Percentiles rank a stretch among this genome's conserved stretches.
phyloP scores from a whole-genome alignment of 306 rosid species.

The Rosa chinensis region DNA sequence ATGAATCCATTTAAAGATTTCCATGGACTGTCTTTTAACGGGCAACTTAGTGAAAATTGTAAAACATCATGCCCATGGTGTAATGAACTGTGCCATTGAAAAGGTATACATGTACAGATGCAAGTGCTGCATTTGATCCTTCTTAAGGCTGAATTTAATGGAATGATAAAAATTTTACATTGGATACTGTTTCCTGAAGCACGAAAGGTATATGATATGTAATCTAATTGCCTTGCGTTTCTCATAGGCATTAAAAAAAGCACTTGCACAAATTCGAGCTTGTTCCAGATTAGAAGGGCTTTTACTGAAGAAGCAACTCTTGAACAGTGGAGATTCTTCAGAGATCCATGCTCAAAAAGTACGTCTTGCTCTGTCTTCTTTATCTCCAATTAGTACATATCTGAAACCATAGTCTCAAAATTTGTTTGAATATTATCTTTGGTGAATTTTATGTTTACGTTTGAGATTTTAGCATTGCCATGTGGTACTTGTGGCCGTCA shows the following conservation, averaged over 20 bases:
- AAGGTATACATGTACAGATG: neutral
- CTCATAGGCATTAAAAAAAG: slow-evolving; percentile 74
- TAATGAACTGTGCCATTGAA: neutral
- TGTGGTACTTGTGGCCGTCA: neutral
- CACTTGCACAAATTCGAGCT: slow-evolving; percentile 76
- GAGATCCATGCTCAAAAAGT: slow-evolving; percentile 95
- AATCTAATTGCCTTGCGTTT: slow-evolving; percentile 25
- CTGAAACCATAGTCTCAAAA: neutral
- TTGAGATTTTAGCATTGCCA: neutral
- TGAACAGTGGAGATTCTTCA: slow-evolving; percentile 74
- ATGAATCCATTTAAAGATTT: neutral
- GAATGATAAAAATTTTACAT: neutral
- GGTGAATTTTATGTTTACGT: neutral
- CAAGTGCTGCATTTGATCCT: neutral
- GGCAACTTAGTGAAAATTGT: neutral
- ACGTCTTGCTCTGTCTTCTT: slow-evolving; percentile 18
- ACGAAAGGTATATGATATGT: slow-evolving; percentile 13
- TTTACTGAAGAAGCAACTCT: slow-evolving; percentile 61
- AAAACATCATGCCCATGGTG: neutral
- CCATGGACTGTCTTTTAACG: too few species aligned
- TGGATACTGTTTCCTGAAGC: neutral
- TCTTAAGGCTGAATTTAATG: neutral
- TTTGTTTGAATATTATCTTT: neutral
- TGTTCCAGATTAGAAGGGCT: slow-evolving; percentile 91
- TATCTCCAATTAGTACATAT: slow-evolving; percentile 13